Evolutionary conservation across 2,329 filamentous ascomycete species (phyloP), one percentile per base, ranked within the genome.

Genomic region (Hypoxylon sp.): DNA sequence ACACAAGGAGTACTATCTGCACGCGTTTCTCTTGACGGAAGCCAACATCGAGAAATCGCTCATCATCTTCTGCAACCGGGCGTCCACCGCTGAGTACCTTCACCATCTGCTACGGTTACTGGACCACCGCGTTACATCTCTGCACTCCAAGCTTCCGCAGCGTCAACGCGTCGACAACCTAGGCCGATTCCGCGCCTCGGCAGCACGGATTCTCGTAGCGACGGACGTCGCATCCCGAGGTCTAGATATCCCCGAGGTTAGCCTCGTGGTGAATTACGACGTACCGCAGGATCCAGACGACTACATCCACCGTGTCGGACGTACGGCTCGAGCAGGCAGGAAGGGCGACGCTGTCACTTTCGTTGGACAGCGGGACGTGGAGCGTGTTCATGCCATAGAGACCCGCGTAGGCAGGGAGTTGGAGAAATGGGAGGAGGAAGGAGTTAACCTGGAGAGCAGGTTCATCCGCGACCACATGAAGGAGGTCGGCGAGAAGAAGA

Each of bases 21-120:
- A 99, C 78, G 88, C 93, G 55, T 90, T 99, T 37, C 87, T 99
- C 12, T 86, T 89, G 21, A 98, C 95, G 0, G 88, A 91, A 29
- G 83, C 79, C 68, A 97, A 97, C 78, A 77, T 86, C 34, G 83
- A 87, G 41, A 95, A 92, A 80, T 91, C 91, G 0, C 86, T 90
- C 74, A 97, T 99, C 74, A 90, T 99, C 67, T 99, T 99, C 83
- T 94, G 91, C 84, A 99, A 99, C 81, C 89, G 93, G 51, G 97
- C 94, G 1, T 85, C 89, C 56, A 97, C 95, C 0, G 95, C 96
- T 8, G 92, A 95, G 71, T 89, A 96, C 63, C 85, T 99, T 3
- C 94, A 97, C 75, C 93, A 97, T 76, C 86, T 96, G 60, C 86
- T 99, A 11, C 91, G 94, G 30, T 85, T 94, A 6, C 89, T 99